A percentile compares a stretch with the other conserved stretches of the same genome.
These are phyloP conservation scores for Magnolia changhungtana DNA, from an alignment of 164 flowering plant species.

Conservation along the genomic window DNA sequence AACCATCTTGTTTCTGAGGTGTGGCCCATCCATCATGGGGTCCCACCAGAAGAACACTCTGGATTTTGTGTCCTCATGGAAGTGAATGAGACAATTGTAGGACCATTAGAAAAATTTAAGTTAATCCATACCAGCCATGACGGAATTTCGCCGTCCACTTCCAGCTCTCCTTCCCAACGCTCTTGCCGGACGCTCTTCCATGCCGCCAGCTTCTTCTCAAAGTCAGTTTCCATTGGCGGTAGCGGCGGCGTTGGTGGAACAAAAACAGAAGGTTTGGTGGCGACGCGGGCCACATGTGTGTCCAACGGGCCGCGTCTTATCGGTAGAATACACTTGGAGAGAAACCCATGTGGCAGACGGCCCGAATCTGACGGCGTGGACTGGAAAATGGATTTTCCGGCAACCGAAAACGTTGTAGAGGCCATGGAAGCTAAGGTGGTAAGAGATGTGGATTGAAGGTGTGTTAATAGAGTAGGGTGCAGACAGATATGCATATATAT, in stretches of 20 bases:
- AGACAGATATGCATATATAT: slow-evolving; percentile 6
- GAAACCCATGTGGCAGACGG: neutral
- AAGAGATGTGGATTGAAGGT: neutral
- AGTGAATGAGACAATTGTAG: too few relatives aligned
- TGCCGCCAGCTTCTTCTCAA: slow-evolving; percentile 43
- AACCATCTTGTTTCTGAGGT: too few relatives aligned
- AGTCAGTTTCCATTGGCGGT: slow-evolving; percentile 1
- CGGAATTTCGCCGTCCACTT: slow-evolving; percentile 76
- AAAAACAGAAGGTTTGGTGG: slow-evolving; percentile 29
- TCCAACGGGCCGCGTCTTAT: slow-evolving; percentile 1
- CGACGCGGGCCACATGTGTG: slow-evolving; percentile 32
- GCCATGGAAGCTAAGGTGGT: slow-evolving; percentile 38
- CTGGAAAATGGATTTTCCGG: slow-evolving; percentile 10
- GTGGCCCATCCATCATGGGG: too few relatives aligned
- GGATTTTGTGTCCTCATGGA: too few relatives aligned
- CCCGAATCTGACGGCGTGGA: slow-evolving; percentile 11
- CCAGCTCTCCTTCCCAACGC: slow-evolving; percentile 87
- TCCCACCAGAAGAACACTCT: too few relatives aligned
- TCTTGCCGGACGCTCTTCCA: slow-evolving; percentile 84
- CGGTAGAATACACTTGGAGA: neutral
- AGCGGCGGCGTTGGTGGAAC: slow-evolving; percentile 18
- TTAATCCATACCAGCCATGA: slow-evolving; percentile 69
- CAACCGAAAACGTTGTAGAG: slow-evolving; percentile 28
- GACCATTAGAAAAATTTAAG: neutral
- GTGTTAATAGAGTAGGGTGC: neutral